These are phyloP conservation scores for Naematelia encephala DNA, from an alignment of 768 basidiomycete species.

Conservation along the genomic window DNA sequence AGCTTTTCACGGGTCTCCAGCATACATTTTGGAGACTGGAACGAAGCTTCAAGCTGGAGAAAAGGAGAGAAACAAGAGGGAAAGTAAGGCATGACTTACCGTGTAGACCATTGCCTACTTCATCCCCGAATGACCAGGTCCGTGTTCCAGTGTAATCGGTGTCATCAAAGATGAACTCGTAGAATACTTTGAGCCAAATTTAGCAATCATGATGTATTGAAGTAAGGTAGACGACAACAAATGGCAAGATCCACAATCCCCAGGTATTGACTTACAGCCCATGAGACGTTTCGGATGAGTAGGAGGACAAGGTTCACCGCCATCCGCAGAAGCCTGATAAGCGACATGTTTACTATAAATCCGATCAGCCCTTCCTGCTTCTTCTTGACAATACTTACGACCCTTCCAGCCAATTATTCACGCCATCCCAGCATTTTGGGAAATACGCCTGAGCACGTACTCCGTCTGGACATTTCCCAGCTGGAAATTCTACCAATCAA, in stretches of 20 bases:
- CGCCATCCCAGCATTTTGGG: conserved; percentile 37
- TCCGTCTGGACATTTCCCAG: conserved; percentile 22
- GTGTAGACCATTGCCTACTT: conserved; percentile 31
- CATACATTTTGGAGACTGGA: not conserved
- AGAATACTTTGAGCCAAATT: conserved; percentile 27
- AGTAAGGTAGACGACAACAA: too few relatives aligned
- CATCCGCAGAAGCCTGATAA: conserved; percentile 19
- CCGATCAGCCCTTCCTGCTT: too few relatives aligned
- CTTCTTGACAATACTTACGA: not conserved
- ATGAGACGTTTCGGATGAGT: conserved; percentile 29
- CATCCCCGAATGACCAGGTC: conserved; percentile 31
- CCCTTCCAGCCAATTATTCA: conserved; percentile 25
- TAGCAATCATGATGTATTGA: too few relatives aligned
- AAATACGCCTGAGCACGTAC: conserved; percentile 35
- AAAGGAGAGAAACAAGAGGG: not conserved
- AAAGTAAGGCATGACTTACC: conserved; percentile 13
- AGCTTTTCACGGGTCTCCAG: not conserved
- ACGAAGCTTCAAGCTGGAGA: not conserved
- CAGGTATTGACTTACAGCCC: conserved; percentile 21
- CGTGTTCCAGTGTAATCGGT: conserved; percentile 2
- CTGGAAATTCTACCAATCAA: conserved; percentile 18
- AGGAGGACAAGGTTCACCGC: conserved; percentile 28
- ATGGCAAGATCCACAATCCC: too few relatives aligned
- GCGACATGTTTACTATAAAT: conserved; percentile 23
- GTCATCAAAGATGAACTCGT: conserved; percentile 31